Evolutionary conservation across 768 basidiomycete species (phyloP).

Genomic region (Gelatoporia subvermispora): DNA sequence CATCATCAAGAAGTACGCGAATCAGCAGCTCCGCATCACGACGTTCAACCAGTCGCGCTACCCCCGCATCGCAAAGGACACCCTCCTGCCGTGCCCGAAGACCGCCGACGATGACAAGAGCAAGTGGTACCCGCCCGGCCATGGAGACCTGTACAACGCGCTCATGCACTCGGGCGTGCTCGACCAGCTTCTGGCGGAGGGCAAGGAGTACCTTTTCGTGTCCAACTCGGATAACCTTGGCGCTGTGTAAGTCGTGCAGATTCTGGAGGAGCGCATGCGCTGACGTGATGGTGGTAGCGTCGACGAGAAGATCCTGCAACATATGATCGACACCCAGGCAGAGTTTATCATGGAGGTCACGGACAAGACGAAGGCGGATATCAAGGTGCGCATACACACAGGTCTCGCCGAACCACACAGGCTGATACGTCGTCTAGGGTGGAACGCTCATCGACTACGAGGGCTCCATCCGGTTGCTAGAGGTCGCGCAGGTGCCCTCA

Average conservation of each 20-base stretch:
- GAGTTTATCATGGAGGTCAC: constrained; percentile 96
- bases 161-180: constrained; percentile 86
- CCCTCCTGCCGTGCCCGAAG: constrained; percentile 78
- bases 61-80: constrained; percentile 88
- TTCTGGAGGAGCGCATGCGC: background rate
- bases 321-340: constrained; percentile 76
- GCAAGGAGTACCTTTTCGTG: constrained; percentile 96
- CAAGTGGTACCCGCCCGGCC: constrained; percentile 95
- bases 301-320: constrained; percentile 61
- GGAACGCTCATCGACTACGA: constrained; percentile 91
- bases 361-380: constrained; percentile 92
- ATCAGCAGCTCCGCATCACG: constrained; percentile 90
- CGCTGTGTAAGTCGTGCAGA: constrained; percentile 56
- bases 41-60: constrained; percentile 93
- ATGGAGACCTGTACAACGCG: constrained; percentile 95
- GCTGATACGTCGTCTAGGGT: constrained; percentile 41
- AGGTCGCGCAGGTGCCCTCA: constrained; percentile 91
- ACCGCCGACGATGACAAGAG: constrained; percentile 79
- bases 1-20: constrained; percentile 95
- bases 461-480: constrained; percentile 80
- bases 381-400: constrained; percentile 37
- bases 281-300: constrained; percentile 8
- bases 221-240: constrained; percentile 98
- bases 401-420: background rate
- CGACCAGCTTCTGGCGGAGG: constrained; percentile 82